Conservation (phyloP, 805 yeast species). For the Yamadazyma sp. region DNA sequence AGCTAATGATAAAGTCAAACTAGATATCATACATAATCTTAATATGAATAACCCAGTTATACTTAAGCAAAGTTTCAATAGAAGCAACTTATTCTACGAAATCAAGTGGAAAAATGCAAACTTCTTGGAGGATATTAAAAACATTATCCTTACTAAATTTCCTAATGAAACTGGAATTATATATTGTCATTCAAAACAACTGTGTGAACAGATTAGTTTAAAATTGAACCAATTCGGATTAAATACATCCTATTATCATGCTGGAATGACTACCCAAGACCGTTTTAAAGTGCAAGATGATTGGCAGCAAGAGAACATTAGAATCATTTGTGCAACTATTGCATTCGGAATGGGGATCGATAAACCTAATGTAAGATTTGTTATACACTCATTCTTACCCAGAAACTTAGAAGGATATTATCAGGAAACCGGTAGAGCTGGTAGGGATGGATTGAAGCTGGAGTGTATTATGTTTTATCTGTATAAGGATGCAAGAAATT, state of each 20-base stretch:
- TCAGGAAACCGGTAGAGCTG: conserved; percentile 98
- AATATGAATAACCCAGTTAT: conserved; percentile 58
- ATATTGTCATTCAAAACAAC: conserved; percentile 85
- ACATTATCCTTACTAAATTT: conserved; percentile 51
- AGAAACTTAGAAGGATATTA: conserved; percentile 93
- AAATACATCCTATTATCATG: conserved; percentile 79
- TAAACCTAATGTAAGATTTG: conserved; percentile 91
- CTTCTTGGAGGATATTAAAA: conserved; percentile 55
- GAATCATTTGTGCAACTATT: conserved; percentile 92
- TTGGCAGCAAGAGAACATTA: conserved; percentile 76
- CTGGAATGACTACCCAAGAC: conserved; percentile 85
- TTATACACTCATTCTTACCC: conserved; percentile 84
- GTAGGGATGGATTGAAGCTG: conserved; percentile 85
- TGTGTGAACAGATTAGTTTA: conserved; percentile 79
- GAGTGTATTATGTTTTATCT: conserved; percentile 82
- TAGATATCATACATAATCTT: conserved; percentile 81
- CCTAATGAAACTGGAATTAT: conserved; percentile 75
- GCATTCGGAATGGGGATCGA: conserved; percentile 99
- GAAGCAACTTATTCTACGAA: conserved; percentile 80
- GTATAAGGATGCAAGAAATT: conserved; percentile 71
- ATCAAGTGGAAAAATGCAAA: conserved; percentile 63
- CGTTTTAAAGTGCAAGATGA: conserved; percentile 65
- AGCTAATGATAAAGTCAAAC: conserved; percentile 84
- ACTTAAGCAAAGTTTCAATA: conserved; percentile 86
- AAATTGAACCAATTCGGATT: conserved; percentile 60